Evolutionary conservation across 2,329 filamentous ascomycete species (phyloP).

Genomic region (Exophiala viscosa): DNA sequence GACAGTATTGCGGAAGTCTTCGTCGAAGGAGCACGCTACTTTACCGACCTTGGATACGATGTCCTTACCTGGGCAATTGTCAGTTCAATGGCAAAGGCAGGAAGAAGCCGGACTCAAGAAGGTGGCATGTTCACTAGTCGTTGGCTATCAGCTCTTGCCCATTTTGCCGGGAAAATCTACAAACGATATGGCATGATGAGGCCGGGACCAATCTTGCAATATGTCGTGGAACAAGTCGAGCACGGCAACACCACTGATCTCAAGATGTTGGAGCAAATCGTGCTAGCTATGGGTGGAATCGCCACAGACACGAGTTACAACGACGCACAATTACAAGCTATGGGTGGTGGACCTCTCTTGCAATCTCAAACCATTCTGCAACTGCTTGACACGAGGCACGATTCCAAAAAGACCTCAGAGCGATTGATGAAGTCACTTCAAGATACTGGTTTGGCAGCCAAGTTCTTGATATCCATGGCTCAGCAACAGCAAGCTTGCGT

Average conservation of each 20-base stretch:
- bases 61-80: conserved; percentile 90
- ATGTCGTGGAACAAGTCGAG: conserved; percentile 79
- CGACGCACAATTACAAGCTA: conserved; percentile 78
- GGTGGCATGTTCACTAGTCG: conserved; percentile 75
- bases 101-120: conserved; percentile 57
- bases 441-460: conserved; percentile 72
- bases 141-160: conserved; percentile 85
- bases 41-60: conserved; percentile 88
- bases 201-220: conserved; percentile 79
- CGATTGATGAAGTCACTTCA: conserved; percentile 76
- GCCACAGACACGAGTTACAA: conserved; percentile 83
- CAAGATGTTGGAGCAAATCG: conserved; percentile 84
- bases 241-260: conserved; percentile 83
- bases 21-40: conserved; percentile 90
- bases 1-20: conserved; percentile 92
- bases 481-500: conserved; percentile 87
- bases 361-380: conserved; percentile 76
- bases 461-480: conserved; percentile 82
- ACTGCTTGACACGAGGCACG: conserved; percentile 76
- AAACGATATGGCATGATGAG: conserved; percentile 81
- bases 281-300: conserved; percentile 90
- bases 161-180: conserved; percentile 89
- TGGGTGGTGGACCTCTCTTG: conserved; percentile 79
- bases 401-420: conserved; percentile 68
- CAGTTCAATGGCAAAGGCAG: conserved; percentile 60